Base-by-base conservation (phyloP, 441 rosid genomes). In the Eutrema salsugineum region DNA sequence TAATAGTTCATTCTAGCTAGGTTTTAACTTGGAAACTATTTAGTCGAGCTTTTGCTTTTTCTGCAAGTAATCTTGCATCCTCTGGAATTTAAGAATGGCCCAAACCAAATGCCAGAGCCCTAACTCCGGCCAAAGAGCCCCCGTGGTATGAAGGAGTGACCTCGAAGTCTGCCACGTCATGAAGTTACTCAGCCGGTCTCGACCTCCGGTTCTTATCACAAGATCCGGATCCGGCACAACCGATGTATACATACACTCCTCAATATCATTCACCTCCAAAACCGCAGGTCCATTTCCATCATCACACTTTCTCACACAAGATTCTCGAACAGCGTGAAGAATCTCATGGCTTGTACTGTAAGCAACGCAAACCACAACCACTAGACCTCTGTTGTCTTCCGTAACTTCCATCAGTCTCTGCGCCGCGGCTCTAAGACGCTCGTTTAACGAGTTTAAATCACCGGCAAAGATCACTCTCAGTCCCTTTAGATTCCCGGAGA, bases 81-180 rank as follows among this genome's bases (percentile, higher is more conserved):
- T 66, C 70, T 87, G 88, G 63, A 55, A 85, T 65, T 77, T 71
- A 19, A 84, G 59, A 8, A 82, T 71, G 17, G 80, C 83, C 82
- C 85, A 83, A 32, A 81, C 74, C 70, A 84, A 69, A 63, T 82
- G 78, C 81, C 84, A 57, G 11, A 84, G 59, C 7, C 84, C 78
- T 51, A 81, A 71, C 70, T 85, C 85, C 6, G 88, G 86, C 86
- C 85, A 83, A 59, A 81, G 83, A 19, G 64, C 76, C 11, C 57
- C 66, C n/a, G 88, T 79, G 19, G 75, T 24, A 53, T 78, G 82
- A 61, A 84, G 81, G 9, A 71, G 73, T 6, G 83, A 75, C 44
- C 47, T 61, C 9, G 71, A 28, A 15, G 81, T 80, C 53, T 84
- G 88, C 88, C 87, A 86, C 5, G 81, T 67, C 63, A 82, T 73